A percentile compares a stretch with the other conserved stretches of the same genome.
phyloP scores from a whole-genome alignment of 371 early-diverging fungal species.

The Choanephora cucurbitarum region DNA sequence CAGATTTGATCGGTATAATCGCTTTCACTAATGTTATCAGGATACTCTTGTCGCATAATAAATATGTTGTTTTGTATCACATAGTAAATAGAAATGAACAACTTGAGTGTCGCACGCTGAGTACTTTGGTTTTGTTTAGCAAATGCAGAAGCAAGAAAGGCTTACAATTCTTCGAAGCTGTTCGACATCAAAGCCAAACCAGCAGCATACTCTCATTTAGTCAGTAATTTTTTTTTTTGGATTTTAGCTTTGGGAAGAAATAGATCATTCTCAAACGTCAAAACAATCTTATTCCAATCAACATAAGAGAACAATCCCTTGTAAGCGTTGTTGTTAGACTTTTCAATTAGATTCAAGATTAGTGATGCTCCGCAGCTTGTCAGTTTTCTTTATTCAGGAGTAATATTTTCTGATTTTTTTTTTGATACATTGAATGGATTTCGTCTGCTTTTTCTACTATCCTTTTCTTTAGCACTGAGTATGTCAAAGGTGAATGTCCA shows the following conservation, averaged over 20 bases:
- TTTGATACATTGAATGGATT: slow-evolving; percentile 10
- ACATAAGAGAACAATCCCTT: background rate
- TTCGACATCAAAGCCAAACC: slow-evolving; percentile 3
- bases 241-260: background rate
- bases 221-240: background rate
- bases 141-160: background rate
- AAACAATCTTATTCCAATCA: slow-evolving; percentile 1
- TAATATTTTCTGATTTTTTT: slow-evolving; percentile 1
- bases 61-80: slow-evolving; percentile 1
- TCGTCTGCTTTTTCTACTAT: slow-evolving; percentile 1
- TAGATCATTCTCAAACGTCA: background rate
- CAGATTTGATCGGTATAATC: slow-evolving; percentile 7
- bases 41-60: slow-evolving; percentile 1
- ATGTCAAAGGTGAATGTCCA: slow-evolving; percentile 6
- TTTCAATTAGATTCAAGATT: slow-evolving; percentile 4
- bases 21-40: slow-evolving; percentile 4
- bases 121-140: background rate
- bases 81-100: background rate
- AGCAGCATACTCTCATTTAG: slow-evolving; percentile 1
- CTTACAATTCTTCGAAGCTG: background rate
- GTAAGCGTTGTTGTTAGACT: slow-evolving; percentile 1
- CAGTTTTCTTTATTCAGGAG: slow-evolving; percentile 5
- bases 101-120: background rate
- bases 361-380: slow-evolving; percentile 8
- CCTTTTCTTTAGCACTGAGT: slow-evolving; percentile 1